A percentile compares a stretch with the other conserved stretches of the same genome.
phyloP scores from a whole-genome alignment of 2,329 filamentous ascomycete genomes.

The Metarhizium brunneum region DNA sequence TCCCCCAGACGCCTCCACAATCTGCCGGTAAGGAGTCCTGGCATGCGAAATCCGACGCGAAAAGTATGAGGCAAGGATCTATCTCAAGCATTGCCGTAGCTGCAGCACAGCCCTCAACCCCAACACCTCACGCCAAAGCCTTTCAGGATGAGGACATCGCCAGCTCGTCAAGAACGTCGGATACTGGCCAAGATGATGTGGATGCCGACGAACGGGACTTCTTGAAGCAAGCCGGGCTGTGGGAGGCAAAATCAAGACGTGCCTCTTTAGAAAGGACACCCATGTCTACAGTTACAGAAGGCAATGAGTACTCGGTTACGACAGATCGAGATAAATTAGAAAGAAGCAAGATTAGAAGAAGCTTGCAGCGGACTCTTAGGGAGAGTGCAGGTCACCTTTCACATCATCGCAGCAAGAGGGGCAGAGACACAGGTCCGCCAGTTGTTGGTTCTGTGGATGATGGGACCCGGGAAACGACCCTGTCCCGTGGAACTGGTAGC shows the following conservation, averaged over 20 bases:
- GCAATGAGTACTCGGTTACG: constrained; percentile 22
- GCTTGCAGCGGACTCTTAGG: constrained; percentile 79
- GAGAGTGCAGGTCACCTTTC: constrained; percentile 62
- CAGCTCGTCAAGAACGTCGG: constrained; percentile 10
- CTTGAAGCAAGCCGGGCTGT: constrained; percentile 56
- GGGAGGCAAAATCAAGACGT: constrained; percentile 31
- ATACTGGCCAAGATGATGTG: constrained; percentile 32
- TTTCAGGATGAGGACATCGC: constrained; percentile 12
- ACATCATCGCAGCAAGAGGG: constrained; percentile 64
- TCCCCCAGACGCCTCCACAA: constrained; percentile 21
- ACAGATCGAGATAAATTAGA: constrained; percentile 42
- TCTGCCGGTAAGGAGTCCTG: constrained; percentile 16
- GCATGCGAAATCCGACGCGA: constrained; percentile 11
- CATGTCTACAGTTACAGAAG: constrained; percentile 24
- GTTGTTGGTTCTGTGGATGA: constrained; percentile 24
- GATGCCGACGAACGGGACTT: constrained; percentile 61
- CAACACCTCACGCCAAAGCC: constrained; percentile 10
- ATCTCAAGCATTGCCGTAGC: constrained; percentile 22
- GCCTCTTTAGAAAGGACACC: constrained; percentile 25
- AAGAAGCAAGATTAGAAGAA: constrained; percentile 66
- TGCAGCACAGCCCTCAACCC: constrained; percentile 14
- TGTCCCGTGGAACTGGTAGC: constrained; percentile 72
- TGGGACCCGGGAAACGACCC: constrained; percentile 49
- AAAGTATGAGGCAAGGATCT: constrained; percentile 19
- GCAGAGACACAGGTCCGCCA: constrained; percentile 45